Base-by-base conservation (phyloP, 2,329 filamentous ascomycete genomes). In the Beauveria caledonica region DNA sequence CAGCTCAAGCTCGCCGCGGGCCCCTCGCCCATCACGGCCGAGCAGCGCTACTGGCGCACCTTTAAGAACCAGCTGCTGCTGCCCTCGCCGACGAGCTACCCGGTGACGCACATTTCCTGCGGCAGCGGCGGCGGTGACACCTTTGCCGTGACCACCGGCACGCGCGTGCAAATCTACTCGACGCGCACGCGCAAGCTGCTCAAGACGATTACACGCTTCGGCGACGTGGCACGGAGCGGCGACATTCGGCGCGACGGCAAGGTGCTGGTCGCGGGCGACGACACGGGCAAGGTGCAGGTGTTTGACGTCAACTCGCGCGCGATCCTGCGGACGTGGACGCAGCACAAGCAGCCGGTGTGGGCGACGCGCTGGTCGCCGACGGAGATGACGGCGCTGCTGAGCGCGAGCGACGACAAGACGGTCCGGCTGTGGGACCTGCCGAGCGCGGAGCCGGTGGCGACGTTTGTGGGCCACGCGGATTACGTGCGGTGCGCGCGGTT, bases 371-470 rank as follows among this genome's bases (percentile, higher is more conserved):
- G 95, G 82, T 93, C 90, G n/a, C 91, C 92, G 1, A 83, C 82
- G n/a, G 88, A 94, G 63, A 81, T 92, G 64, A 99, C 94, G 0
- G 86, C 86, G 3, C 78, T 97, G 62, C 87, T 99, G 81, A 95
- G 89, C 69, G 88, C 90, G 57, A 92, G 89, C 71, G 94, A 99
- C 73, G 94, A 99, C 75, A 86, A 87, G 67, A 97, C 92, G 3
- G 92, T 99, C 56, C 84, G 92, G 58, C 76, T 97, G 60, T 99
- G 95, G 95, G 93, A 97, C 76, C 78, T 99, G 65, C 89, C 94
- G 10, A 88, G 86, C 69, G 86, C 90, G 69, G 82, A 84, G 64
- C 88, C 90, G 65, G 86, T 86, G 49, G 85, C 85, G 63, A 91
- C 86, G 2, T 96, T 97, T 68, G 78, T 86, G 42, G 94, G 94